Percentiles rank a stretch among this genome's conserved stretches.
These are phyloP conservation scores for Venturia carpophila DNA, from an alignment of 2,329 filamentous ascomycete species.

Conservation along the genomic window DNA sequence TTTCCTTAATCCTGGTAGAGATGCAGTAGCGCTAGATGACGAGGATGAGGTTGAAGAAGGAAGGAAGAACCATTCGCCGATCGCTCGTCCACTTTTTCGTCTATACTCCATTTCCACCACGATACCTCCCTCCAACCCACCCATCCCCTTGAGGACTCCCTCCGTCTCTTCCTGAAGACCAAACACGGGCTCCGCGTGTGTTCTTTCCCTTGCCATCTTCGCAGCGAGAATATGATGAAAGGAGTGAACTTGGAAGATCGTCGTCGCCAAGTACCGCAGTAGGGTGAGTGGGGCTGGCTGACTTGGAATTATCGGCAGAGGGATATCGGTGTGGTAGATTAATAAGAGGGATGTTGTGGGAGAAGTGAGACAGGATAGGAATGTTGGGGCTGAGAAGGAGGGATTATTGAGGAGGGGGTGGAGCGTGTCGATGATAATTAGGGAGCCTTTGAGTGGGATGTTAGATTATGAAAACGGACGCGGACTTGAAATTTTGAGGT, in stretches of 20 bases:
- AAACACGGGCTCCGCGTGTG: constrained; percentile 66
- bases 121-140: constrained; percentile 49
- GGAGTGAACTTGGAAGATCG: constrained; percentile 65
- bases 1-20: constrained; percentile 17
- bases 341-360: constrained; percentile 65
- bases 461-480: constrained; percentile 24
- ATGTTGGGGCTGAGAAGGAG: constrained; percentile 53
- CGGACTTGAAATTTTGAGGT: neutral
- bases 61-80: constrained; percentile 61
- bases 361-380: constrained; percentile 61
- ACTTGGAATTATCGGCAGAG: constrained; percentile 38
- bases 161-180: constrained; percentile 71
- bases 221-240: constrained; percentile 66
- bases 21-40: constrained; percentile 20
- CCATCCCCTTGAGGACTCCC: constrained; percentile 65
- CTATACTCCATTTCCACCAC: constrained; percentile 83
- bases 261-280: constrained; percentile 79
- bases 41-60: constrained; percentile 25
- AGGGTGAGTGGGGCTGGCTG: constrained; percentile 61
- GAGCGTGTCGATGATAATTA: constrained; percentile 75
- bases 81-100: constrained; percentile 69
- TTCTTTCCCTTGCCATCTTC: constrained; percentile 69
- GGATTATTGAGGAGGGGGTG: constrained; percentile 53
- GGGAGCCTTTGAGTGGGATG: constrained; percentile 45
- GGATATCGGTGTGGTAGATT: constrained; percentile 76